Conservation (phyloP, 1,284 basidiomycete species). For the Agaricales sp. region DNA sequence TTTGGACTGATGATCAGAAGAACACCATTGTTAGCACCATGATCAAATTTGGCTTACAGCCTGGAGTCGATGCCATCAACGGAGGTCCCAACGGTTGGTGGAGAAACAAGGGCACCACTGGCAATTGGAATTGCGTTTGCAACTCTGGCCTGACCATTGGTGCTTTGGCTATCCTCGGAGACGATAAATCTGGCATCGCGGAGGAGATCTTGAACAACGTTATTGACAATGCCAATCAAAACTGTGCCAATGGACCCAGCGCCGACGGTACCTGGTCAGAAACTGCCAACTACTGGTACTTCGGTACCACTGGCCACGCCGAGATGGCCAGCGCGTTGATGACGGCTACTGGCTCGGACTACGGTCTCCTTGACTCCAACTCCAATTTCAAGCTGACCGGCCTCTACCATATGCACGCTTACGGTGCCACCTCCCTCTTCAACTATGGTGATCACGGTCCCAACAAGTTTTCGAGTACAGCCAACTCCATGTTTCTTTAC, state of each 20-base stretch:
- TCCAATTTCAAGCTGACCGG: constrained; percentile 68
- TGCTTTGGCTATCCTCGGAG: constrained; percentile 82
- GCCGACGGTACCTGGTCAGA: constrained; percentile 92
- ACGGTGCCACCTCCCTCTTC: constrained; percentile 82
- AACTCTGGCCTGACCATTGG: constrained; percentile 88
- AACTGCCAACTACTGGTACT: constrained; percentile 95
- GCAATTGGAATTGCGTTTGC: constrained; percentile 99
- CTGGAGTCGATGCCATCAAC: constrained; percentile 38
- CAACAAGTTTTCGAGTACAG: constrained; percentile 86
- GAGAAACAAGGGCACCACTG: constrained; percentile 36
- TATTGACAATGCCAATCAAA: constrained; percentile 65
- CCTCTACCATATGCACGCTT: constrained; percentile 85
- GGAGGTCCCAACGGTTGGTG: constrained; percentile 46
- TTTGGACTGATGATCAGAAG: constrained; percentile 73
- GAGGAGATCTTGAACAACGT: constrained; percentile 57
- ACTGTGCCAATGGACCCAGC: constrained; percentile 62
- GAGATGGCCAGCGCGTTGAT: constrained; percentile 82
- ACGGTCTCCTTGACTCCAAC: constrained; percentile 65
- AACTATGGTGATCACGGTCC: constrained; percentile 92
- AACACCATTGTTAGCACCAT: constrained; percentile 65
- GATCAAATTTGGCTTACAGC: constrained; percentile 68
- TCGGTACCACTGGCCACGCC: constrained; percentile 85
- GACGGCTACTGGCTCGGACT: constrained; percentile 80
- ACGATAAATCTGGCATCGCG: constrained; percentile 74
- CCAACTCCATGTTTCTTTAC: constrained; percentile 70